A percentile compares a stretch with the other conserved stretches of the same genome.
Evolutionary conservation across 2,329 filamentous ascomycete species (phyloP).

Genomic region (Pyricularia sp.): DNA sequence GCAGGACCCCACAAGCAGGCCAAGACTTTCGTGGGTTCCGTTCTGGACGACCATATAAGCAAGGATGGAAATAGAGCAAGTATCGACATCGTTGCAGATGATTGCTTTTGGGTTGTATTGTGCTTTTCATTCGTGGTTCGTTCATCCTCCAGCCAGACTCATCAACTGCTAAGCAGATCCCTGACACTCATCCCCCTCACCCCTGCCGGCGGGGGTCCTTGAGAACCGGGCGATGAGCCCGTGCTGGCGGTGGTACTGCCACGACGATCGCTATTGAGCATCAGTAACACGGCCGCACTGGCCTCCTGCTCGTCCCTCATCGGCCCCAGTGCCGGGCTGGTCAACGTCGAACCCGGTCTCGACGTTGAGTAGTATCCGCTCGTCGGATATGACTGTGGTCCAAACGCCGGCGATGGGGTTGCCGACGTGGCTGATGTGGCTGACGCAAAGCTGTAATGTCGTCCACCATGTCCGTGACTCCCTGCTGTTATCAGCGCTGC

Average conservation of each 20-base stretch:
- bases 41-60: neutral
- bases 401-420: slow-evolving; percentile 50
- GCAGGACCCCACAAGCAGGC: neutral
- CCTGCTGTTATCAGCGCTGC: slow-evolving; percentile 27
- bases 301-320: slow-evolving; percentile 59
- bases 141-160: neutral
- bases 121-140: neutral
- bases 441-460: slow-evolving; percentile 31
- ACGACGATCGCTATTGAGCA: slow-evolving; percentile 75
- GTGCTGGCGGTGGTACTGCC: slow-evolving; percentile 23
- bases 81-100: neutral
- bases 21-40: neutral
- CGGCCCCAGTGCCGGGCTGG: slow-evolving; percentile 47
- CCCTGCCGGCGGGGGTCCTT: slow-evolving; percentile 23
- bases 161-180: slow-evolving; percentile 43
- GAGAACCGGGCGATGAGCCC: slow-evolving; percentile 1
- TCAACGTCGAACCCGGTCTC: slow-evolving; percentile 40
- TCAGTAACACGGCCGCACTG: slow-evolving; percentile 76
- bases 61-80: neutral
- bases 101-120: neutral
- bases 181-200: slow-evolving; percentile 41
- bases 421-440: slow-evolving; percentile 31
- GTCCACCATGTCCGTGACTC: slow-evolving; percentile 26
- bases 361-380: slow-evolving; percentile 18
- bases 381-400: slow-evolving; percentile 33